A percentile compares a stretch with the other conserved stretches of the same genome.
Evolutionary conservation across 2,329 filamentous ascomycete genomes (phyloP).

Genomic region (Ophiostoma piceae): DNA sequence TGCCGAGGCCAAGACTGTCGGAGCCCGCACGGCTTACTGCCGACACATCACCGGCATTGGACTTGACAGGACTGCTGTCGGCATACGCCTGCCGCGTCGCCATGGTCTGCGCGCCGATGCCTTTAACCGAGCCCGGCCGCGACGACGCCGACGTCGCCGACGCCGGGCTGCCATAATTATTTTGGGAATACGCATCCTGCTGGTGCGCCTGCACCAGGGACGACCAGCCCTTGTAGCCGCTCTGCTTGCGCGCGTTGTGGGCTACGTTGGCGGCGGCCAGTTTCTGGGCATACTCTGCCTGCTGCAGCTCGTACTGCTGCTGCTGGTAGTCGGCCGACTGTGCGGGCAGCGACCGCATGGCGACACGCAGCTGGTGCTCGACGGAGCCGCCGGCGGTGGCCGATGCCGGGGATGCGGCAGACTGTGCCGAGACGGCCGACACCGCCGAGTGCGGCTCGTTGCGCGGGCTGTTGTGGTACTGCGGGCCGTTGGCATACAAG

Average conservation of each 20-base stretch:
- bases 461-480: neutral
- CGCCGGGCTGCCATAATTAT: neutral
- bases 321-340: conserved; percentile 6
- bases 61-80: neutral
- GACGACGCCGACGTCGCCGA: neutral
- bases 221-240: conserved; percentile 22
- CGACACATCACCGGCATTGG: neutral
- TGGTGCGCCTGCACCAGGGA: conserved; percentile 14
- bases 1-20: neutral
- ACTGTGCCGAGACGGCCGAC: neutral
- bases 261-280: conserved; percentile 9
- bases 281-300: neutral
- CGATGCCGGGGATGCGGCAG: conserved; percentile 24
- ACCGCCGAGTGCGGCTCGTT: conserved; percentile 25
- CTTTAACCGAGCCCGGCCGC: neutral
- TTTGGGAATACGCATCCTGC: neutral
- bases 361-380: conserved; percentile 2
- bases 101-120: neutral
- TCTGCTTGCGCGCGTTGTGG: neutral
- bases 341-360: conserved; percentile 11
- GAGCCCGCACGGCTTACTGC: neutral
- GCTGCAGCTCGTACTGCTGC: neutral
- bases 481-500: neutral
- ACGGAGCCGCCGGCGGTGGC: conserved; percentile 26
- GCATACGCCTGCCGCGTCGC: neutral